Base-by-base conservation (phyloP, 2,329 filamentous ascomycete genomes). In the Orbilia brochopaga region DNA sequence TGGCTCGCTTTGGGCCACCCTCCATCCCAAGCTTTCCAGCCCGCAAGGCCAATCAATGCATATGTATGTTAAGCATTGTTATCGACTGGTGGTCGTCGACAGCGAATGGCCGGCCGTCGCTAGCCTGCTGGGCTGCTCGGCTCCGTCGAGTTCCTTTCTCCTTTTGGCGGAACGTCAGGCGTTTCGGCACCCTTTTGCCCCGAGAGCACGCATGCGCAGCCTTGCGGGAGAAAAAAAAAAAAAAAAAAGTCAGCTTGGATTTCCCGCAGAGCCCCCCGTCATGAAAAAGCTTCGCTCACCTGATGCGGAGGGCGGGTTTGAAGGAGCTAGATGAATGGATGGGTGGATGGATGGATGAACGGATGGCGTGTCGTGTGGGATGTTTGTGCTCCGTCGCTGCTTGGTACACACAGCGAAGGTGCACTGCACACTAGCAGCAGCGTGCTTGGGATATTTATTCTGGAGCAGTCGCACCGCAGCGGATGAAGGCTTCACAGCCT, bases 221-320 rank as follows among this genome's bases (percentile, higher is more conserved):
- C 54, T 70, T 70, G 46, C 53, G 56, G n/a, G n/a, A n/a, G n/a
- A n/a, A n/a, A n/a, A n/a, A n/a, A n/a, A n/a, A n/a, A n/a, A n/a
- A n/a, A n/a, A 48, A 46, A 59, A 69, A 52, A 57, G 35, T 50
- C 32, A 21, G 24, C 37, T 58, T 30, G 24, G 66, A 23, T 52
- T 30, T 70, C 27, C 65, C 65, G 54, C 65, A 63, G 59, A 63
- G 60, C 55, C 67, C 55, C 67, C 67, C 55, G 67, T 64, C 55
- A 53, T 61, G n/a, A 50, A 44, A 72, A 57, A 23, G 52, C 44
- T 48, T 19, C 44, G 19, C 44, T 48, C 44, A 48, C 44, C 44
- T 48, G 44, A 48, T 48, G 44, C 37, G 11, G 37, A 17, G n/a
- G 37, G n/a, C 37, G 4, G n/a, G n/a, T 42, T 42, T 32, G 27